Base-by-base conservation (phyloP, 306 rosid genomes). In the Cucumis cinereus region DNA sequence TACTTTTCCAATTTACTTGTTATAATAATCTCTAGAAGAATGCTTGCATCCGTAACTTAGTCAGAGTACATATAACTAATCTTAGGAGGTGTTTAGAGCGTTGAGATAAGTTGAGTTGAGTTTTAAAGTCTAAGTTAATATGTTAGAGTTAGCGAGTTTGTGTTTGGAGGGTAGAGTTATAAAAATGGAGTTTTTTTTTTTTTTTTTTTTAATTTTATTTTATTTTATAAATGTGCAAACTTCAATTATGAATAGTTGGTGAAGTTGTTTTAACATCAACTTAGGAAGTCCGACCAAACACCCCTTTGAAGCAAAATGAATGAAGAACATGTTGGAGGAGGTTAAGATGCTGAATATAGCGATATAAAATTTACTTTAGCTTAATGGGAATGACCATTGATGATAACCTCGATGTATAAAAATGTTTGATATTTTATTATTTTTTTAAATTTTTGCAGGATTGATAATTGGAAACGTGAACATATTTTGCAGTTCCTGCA, bases 401-500 rank as follows among this genome's bases (percentile, higher is more conserved):
- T 41, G n/a, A 40, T 40, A 41, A 2, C 7, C 20, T 40, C 14
- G 55, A 68, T 66, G 20, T 16, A 66, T 30, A 8, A 11, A 64
- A 10, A 66, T 0, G 9, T 38, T 66, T 12, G 16, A 10, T 10
- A 2, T 14, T 47, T 43, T 69, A 19, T 36, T 20, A 13, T 3
- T 5, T 3, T 10, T 30, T 30, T 7, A 0, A 15, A 15, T 0
- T 45, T 23, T 77, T 74, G 75, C 92, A 93, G 97, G 80, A 81
- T 94, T 36, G 99, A 94, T 82, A 94, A 94, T 78, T 94, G 99
- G 99, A 94, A 94, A 82, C 95, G 92, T 6, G 93, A 94, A 81
- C 97, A 94, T 79, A 79, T 94, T 64, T 84, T 91, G 81, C 97
- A 89, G 87, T 94, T 90, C 84, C 82, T 94, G 80, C 80, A 83